Percentiles rank a stretch among this genome's conserved stretches.
These are phyloP conservation scores for Phialophora tarda DNA, from an alignment of 2,329 filamentous ascomycete genomes.

Conservation along the genomic window DNA sequence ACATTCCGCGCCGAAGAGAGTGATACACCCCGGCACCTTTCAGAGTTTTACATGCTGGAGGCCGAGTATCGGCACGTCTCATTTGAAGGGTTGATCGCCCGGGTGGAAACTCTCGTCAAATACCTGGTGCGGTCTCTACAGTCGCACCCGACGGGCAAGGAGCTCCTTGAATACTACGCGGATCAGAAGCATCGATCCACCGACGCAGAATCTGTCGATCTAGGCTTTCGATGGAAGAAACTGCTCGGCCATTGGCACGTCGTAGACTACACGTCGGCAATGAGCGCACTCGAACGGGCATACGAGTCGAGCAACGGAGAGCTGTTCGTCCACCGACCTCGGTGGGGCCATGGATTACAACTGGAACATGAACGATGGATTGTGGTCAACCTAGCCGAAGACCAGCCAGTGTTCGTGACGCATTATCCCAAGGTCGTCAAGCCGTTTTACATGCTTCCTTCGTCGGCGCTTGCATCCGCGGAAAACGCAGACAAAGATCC, in stretches of 20 bases:
- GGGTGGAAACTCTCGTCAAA: conserved; percentile 80
- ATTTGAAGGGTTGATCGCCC: conserved; percentile 73
- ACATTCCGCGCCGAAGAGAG: conserved; percentile 93
- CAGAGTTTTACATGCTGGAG: conserved; percentile 99
- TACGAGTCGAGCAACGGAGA: conserved; percentile 53
- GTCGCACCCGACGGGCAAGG: conserved; percentile 52
- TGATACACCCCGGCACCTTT: conserved; percentile 90
- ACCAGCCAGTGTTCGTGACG: conserved; percentile 83
- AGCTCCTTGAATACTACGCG: conserved; percentile 55
- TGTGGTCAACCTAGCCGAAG: conserved; percentile 68
- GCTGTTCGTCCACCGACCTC: conserved; percentile 69
- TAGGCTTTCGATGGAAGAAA: conserved; percentile 70
- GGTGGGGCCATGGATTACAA: conserved; percentile 76
- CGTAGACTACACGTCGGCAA: conserved; percentile 80
- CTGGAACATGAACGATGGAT: conserved; percentile 93
- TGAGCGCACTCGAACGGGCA: conserved; percentile 69
- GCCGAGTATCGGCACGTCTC: conserved; percentile 78
- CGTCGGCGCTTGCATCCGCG: conserved; percentile 37
- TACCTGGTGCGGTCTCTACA: conserved; percentile 25
- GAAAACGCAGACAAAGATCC: conserved; percentile 2
- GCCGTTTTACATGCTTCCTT: conserved; percentile 85
- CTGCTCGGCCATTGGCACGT: conserved; percentile 73
- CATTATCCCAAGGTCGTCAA: conserved; percentile 89
- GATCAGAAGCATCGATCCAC: conserved; percentile 34
- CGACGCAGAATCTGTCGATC: conserved; percentile 28